Conservation (phyloP, 495 filamentous ascomycete species). For the Neurospora sp. region DNA sequence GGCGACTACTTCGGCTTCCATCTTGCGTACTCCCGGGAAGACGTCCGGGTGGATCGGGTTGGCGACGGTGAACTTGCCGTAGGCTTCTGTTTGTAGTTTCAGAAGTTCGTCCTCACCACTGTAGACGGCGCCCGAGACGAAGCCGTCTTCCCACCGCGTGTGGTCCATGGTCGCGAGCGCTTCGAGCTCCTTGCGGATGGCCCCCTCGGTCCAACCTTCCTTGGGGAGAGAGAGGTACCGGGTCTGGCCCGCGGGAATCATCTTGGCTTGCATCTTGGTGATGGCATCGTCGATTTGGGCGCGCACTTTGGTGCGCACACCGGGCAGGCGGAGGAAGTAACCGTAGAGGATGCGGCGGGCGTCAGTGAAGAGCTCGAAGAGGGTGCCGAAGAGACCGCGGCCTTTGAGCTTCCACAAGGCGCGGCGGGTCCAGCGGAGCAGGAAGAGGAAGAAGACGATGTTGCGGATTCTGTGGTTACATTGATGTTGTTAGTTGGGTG, state of each 20-base stretch:
- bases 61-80: slow-evolving; percentile 83
- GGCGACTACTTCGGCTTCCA: slow-evolving; percentile 96
- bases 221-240: slow-evolving; percentile 71
- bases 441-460: slow-evolving; percentile 79
- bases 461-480: slow-evolving; percentile 58
- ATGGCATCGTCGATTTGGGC: slow-evolving; percentile 69
- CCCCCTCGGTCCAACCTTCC: slow-evolving; percentile 74
- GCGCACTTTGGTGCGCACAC: slow-evolving; percentile 71
- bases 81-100: slow-evolving; percentile 83
- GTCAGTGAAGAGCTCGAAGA: slow-evolving; percentile 59
- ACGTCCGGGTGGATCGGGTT: slow-evolving; percentile 99
- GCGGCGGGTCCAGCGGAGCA: slow-evolving; percentile 78
- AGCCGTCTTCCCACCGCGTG: slow-evolving; percentile 92
- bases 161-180: slow-evolving; percentile 79
- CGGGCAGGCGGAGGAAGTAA: slow-evolving; percentile 74
- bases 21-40: slow-evolving; percentile 95
- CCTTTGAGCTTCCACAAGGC: slow-evolving; percentile 75
- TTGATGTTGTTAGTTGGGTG: slow-evolving; percentile 6
- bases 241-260: slow-evolving; percentile 64
- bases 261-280: slow-evolving; percentile 65
- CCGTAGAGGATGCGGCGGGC: slow-evolving; percentile 67
- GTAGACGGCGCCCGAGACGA: slow-evolving; percentile 92
- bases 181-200: slow-evolving; percentile 69
- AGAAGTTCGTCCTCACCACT: slow-evolving; percentile 81
- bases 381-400: slow-evolving; percentile 72